Base-by-base conservation (phyloP, 768 basidiomycete species). In the Phlebiopsis gigantea region DNA sequence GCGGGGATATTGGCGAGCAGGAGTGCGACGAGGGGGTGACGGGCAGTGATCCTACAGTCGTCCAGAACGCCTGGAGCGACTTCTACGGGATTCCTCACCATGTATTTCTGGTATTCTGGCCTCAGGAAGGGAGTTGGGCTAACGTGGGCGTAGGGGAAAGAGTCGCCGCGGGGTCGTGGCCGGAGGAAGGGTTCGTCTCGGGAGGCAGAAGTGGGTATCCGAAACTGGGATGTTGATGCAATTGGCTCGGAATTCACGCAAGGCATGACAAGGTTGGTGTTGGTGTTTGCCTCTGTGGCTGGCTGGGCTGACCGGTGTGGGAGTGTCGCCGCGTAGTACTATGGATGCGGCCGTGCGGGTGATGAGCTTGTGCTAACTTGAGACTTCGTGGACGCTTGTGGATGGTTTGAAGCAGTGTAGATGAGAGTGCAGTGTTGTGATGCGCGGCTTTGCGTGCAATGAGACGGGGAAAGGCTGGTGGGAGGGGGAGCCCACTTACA, bases 1-100 rank as follows among this genome's bases (percentile, higher is more conserved):
- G 69, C 2, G 53, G 79, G 71, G 58, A 81, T 68, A 69, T 66
- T 72, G 70, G 67, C 65, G 61, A 86, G 77, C 63, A 80, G 79
- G 19, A 68, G 62, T 49, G 75, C 73, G 4, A 85, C 82, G 26
- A 73, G 70, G 17, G 81, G 79, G 41, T 77, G 72, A 39, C 73
- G 75, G 14, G 75, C 72, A 17, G 79, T 80, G 61, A 79, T 72
- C 22, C 78, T 69, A 28, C 73, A 73, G 34, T 73, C 66, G 48
- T 65, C 65, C 31, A 72, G 72, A 2, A 75, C 57, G 52, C 73
- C 73, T 14, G 73, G 73, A 49, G 62, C 67, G 57, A 74, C 66
- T 51, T 68, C 14, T 62, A 66, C 51, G 62, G 67, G 42, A 49
- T 53, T 53, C 53, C 47, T 60, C 15, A 48, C 9, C 65, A 66